Conservation (phyloP, 225 moss, liverwort and hornwort species). For the Marchantia paleacea region DNA sequence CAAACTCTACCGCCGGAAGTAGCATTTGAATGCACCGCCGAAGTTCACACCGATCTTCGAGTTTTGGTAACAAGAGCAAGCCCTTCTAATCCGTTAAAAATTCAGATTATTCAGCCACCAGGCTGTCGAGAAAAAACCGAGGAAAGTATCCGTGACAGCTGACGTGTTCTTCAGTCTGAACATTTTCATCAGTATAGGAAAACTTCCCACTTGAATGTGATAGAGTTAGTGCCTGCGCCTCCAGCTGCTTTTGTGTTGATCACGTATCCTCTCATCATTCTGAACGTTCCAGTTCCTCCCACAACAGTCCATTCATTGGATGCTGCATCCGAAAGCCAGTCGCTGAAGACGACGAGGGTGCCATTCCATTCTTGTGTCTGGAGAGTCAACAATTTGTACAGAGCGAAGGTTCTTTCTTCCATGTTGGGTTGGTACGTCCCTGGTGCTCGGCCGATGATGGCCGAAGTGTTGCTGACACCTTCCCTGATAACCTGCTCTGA, state of each 20-base stretch:
- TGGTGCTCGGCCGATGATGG: neutral
- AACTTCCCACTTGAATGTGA: neutral
- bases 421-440: neutral
- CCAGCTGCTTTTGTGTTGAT: neutral
- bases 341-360: neutral
- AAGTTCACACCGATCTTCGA: too few relatives aligned
- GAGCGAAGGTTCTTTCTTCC: neutral
- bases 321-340: neutral
- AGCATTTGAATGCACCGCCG: too few relatives aligned
- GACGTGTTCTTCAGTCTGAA: too few relatives aligned
- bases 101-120: too few relatives aligned
- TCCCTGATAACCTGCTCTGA: neutral
- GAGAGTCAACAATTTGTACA: neutral
- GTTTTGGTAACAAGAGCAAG: too few relatives aligned
- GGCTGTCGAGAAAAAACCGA: too few relatives aligned
- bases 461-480: neutral
- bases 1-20: too few relatives aligned
- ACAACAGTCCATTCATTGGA: neutral
- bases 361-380: neutral
- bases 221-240: neutral
- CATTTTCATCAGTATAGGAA: neutral
- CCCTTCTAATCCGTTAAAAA: too few relatives aligned
- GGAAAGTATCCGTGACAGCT: too few relatives aligned
- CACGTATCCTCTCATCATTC: neutral
- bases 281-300: constrained; percentile 2